phyloP scores from a whole-genome alignment of 352 stramenopile genomes.

The Phytopythium sindhum region DNA sequence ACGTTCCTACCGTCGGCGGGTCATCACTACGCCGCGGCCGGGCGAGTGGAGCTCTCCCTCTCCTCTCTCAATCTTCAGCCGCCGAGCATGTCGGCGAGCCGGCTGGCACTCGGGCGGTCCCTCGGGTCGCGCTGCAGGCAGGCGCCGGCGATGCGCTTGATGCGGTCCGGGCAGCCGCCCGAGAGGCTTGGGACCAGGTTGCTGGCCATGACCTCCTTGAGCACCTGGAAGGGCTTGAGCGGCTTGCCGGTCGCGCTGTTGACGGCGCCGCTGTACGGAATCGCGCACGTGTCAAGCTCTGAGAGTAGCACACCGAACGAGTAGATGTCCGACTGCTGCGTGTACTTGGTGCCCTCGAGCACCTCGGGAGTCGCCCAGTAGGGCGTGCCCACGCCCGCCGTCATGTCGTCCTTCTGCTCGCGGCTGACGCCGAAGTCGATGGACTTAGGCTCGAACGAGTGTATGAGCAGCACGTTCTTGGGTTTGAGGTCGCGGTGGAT shows the following conservation, averaged over 20 bases:
- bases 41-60: too few species aligned
- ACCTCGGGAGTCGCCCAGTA: conserved; percentile 80
- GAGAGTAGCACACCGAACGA: conserved; percentile 57
- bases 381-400: conserved; percentile 72
- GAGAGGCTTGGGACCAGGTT: conserved; percentile 37
- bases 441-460: conserved; percentile 52
- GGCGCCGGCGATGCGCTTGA: conserved; percentile 18
- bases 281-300: conserved; percentile 37
- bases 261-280: conserved; percentile 27
- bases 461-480: conserved; percentile 47
- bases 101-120: conserved; percentile 21
- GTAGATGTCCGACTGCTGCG: conserved; percentile 53
- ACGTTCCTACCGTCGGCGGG: too few species aligned
- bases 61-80: too few species aligned
- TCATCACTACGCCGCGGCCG: too few species aligned
- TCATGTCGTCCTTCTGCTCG: conserved; percentile 27
- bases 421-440: conserved; percentile 81
- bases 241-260: conserved; percentile 6
- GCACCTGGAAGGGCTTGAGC: conserved; percentile 39
- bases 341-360: conserved; percentile 53
- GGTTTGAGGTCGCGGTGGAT: conserved; percentile 52
- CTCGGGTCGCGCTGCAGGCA: conserved; percentile 29
- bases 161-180: conserved; percentile 26
- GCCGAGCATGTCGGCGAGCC: conserved; percentile 25
- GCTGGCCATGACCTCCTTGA: conserved; percentile 37